These are phyloP conservation scores for Raphidocelis subcapitata DNA, from an alignment of 139 green algal genomes.

Conservation along the genomic window DNA sequence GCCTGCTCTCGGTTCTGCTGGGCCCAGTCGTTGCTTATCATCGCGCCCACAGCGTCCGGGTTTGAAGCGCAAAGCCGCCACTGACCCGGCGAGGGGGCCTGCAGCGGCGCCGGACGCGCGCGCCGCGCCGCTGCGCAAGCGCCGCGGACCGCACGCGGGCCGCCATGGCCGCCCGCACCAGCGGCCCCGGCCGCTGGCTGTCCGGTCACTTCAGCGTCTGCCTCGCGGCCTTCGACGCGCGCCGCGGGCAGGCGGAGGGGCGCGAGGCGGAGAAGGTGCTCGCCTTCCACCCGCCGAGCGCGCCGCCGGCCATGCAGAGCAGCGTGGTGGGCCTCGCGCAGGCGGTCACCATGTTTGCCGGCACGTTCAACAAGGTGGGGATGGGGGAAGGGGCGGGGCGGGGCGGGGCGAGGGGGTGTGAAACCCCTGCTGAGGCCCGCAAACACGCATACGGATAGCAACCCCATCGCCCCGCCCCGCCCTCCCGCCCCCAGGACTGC, in stretches of 20 bases:
- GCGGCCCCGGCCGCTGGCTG: too few relatives aligned
- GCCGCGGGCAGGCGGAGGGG: slow-evolving; percentile 23
- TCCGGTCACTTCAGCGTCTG: neutral
- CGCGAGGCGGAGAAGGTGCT: slow-evolving; percentile 24
- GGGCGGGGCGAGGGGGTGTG: neutral
- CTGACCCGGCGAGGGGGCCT: too few relatives aligned
- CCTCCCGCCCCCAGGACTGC: neutral
- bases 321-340: slow-evolving; percentile 30
- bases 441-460: neutral
- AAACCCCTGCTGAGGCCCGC: neutral
- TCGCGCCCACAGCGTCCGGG: too few relatives aligned
- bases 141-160: too few relatives aligned
- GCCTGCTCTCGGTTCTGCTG: too few relatives aligned
- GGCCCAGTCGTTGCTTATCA: too few relatives aligned
- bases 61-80: too few relatives aligned
- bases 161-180: too few relatives aligned
- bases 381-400: neutral
- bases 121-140: too few relatives aligned
- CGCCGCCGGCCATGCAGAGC: slow-evolving; percentile 10
- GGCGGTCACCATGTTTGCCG: slow-evolving; percentile 28
- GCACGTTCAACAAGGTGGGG: slow-evolving; percentile 28
- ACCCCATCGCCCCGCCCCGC: too few relatives aligned
- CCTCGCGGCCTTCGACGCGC: slow-evolving; percentile 20
- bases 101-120: too few relatives aligned
- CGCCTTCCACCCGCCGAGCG: slow-evolving; percentile 18